These are phyloP conservation scores for Batrachochytrium dendrobatidis DNA, from an alignment of 371 early-diverging fungal genomes.

Conservation along the genomic window DNA sequence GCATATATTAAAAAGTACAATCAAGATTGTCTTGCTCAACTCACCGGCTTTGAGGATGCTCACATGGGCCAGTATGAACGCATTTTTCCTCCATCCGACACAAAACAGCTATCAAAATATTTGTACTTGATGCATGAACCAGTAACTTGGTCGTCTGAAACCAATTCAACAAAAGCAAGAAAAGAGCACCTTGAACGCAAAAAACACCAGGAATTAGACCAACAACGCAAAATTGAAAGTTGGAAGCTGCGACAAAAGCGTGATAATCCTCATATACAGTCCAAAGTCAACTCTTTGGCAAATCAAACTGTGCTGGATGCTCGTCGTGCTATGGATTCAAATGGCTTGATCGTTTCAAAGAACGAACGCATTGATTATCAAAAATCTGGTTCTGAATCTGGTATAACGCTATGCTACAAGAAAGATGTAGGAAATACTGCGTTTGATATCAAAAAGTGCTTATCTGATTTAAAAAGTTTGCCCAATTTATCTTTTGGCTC, in stretches of 20 bases:
- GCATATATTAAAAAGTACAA: conserved; percentile 15
- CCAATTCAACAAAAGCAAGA: conserved; percentile 28
- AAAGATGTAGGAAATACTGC: neutral
- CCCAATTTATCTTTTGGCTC: neutral
- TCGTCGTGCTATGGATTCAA: neutral
- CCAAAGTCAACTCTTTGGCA: neutral
- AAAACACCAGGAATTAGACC: conserved; percentile 16
- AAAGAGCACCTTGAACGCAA: conserved; percentile 21
- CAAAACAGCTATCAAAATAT: conserved; percentile 19
- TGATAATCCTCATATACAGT: neutral
- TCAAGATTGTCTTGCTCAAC: conserved; percentile 13
- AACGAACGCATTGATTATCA: neutral
- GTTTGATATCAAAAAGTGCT: neutral
- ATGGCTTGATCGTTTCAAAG: neutral
- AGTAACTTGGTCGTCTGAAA: conserved; percentile 23
- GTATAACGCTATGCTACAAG: neutral
- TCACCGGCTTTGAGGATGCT: conserved; percentile 27
- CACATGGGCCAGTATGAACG: conserved; percentile 30
- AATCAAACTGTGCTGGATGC: neutral
- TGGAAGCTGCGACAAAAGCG: conserved; percentile 15
- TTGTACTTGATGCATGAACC: conserved; percentile 21
- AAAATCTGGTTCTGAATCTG: too few relatives aligned
- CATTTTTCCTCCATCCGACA: conserved; percentile 33
- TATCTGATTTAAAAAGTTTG: neutral
- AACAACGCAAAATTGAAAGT: conserved; percentile 14